phyloP scores from a whole-genome alignment of 768 basidiomycete genomes.

The Dioszegia crocea region DNA sequence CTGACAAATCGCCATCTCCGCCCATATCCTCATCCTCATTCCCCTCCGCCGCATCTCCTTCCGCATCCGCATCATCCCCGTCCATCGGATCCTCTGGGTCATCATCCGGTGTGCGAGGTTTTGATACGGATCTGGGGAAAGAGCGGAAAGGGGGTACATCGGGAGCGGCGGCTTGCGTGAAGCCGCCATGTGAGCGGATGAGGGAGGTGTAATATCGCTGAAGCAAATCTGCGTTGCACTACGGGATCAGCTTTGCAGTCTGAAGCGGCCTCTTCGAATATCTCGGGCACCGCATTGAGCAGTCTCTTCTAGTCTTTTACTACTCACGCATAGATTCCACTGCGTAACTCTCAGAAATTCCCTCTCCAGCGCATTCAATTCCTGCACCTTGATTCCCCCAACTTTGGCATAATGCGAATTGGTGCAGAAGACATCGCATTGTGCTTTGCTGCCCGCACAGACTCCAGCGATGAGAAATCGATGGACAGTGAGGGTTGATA shows the following conservation, averaged over 20 bases:
- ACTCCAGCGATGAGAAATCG: conserved; percentile 94
- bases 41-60: conserved; percentile 9
- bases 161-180: conserved; percentile 38
- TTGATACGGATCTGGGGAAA: conserved; percentile 35
- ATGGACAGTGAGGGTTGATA: conserved; percentile 94
- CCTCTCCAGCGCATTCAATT: conserved; percentile 90
- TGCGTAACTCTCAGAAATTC: conserved; percentile 89
- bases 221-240: conserved; percentile 86
- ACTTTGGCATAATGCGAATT: conserved; percentile 94
- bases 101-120: conserved; percentile 11
- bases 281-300: no score
- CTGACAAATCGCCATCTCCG: conserved; percentile 9
- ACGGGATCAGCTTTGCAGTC: conserved; percentile 20
- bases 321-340: conserved; percentile 83
- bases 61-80: background rate
- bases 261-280: no score
- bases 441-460: conserved; percentile 85
- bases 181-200: conserved; percentile 66
- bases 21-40: background rate
- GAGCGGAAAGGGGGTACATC: conserved; percentile 29
- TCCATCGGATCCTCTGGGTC: conserved; percentile 9
- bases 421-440: conserved; percentile 92
- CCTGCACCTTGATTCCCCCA: conserved; percentile 83
- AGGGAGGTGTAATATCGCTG: conserved; percentile 94
- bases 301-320: no score